Evolutionary conservation across 2,329 filamentous ascomycete species (phyloP), one percentile per base, ranked within the genome.

Genomic region (Pyrenophora seminiperda): DNA sequence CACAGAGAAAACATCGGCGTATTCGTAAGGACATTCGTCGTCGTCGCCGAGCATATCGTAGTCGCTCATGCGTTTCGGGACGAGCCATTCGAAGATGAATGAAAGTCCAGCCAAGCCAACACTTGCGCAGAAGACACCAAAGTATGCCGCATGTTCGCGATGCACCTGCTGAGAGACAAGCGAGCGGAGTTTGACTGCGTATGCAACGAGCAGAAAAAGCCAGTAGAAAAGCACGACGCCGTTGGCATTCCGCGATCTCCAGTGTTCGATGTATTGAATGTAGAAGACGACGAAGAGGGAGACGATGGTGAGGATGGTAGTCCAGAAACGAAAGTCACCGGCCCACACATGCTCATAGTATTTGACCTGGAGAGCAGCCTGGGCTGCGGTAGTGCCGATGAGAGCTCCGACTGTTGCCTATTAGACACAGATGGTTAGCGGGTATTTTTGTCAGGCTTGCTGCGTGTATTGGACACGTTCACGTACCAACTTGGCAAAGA

Each of bases 181-280:
- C 7, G 91, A 96, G 56, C 91, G 89, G 42, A 96, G 81, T 78
- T 96, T 96, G 68, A 96, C 83, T 7, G 82, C 82, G 59, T 90
- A 87, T 3, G 85, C 84, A 63, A 96, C 86, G 52, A 94, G 78
- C 54, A 95, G 86, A 63, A 96, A 84, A 17, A 96, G 81, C 92
- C 93, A 97, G 80, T 91, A 97, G 73, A 96, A 90, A 41, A 97
- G 80, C 2, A 90, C 91, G 18, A 96, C 88, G 10, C 89, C 91
- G 70, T 96, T 96, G 22, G 92, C 86, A 63, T 93, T 88, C 47
- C 91, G 83, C 56, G 90, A 87, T 20, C 92, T 85, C 72, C 85
- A 86, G 72, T 96, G 89, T 71, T 97, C 92, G 55, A 90, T 77
- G 78, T 93, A 94, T 77, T 97, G 92, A 46, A 96, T 83, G 39